Conservation (phyloP, 768 basidiomycete genomes). For the Cystoderma amianthinum region DNA sequence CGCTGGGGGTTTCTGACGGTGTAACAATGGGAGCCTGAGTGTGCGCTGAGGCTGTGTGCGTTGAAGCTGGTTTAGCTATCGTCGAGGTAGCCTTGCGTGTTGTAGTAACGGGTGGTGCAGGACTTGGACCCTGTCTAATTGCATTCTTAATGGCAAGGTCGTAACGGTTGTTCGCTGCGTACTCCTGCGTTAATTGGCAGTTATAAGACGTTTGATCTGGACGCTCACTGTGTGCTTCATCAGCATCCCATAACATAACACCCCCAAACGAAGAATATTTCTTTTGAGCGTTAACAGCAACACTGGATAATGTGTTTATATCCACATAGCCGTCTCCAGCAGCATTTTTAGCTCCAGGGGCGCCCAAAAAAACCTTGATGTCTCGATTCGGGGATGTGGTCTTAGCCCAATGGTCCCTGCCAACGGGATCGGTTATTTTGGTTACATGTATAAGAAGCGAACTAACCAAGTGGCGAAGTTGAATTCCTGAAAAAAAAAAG, state of each 20-base stretch:
- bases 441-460: background rate
- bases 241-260: slow-evolving; percentile 42
- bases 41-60: slow-evolving; percentile 5
- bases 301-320: slow-evolving; percentile 30
- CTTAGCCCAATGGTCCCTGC: slow-evolving; percentile 56
- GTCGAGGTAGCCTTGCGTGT: slow-evolving; percentile 3
- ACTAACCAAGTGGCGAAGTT: slow-evolving; percentile 41
- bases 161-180: slow-evolving; percentile 37
- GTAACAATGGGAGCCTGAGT: slow-evolving; percentile 4
- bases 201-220: background rate
- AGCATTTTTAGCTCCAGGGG: slow-evolving; percentile 43
- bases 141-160: slow-evolving; percentile 43
- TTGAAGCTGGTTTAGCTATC: slow-evolving; percentile 4
- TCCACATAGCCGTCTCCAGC: slow-evolving; percentile 49
- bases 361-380: slow-evolving; percentile 57
- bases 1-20: slow-evolving; percentile 4
- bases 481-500: slow-evolving; percentile 27
- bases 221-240: slow-evolving; percentile 32
- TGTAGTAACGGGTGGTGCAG: too few species aligned
- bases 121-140: slow-evolving; percentile 20
- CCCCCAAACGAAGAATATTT: slow-evolving; percentile 56
- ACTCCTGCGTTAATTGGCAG: background rate
- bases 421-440: background rate
- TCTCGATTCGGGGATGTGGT: slow-evolving; percentile 47
- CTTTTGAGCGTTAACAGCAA: slow-evolving; percentile 37